phyloP scores from a whole-genome alignment of 768 basidiomycete genomes.

The Kwoniella sp. region DNA sequence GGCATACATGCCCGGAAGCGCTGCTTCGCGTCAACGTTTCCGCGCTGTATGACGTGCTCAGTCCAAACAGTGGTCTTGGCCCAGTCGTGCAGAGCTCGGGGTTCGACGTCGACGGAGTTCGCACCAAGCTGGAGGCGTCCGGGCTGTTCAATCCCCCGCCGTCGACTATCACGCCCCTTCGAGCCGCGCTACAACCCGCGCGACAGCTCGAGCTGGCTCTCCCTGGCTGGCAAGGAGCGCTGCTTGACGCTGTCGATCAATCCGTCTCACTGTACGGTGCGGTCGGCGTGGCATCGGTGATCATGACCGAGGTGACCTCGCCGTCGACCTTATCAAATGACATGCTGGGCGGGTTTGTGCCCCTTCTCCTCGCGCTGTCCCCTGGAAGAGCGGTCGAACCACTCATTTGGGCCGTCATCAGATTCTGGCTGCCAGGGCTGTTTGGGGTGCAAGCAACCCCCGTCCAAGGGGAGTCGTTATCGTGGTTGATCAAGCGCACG shows the following conservation, averaged over 20 bases:
- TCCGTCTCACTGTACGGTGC: background rate
- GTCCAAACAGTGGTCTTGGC: conserved; percentile 22
- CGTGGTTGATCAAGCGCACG: background rate
- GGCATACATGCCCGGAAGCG: conserved; percentile 29
- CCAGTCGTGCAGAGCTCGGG: conserved; percentile 32
- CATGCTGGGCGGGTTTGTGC: background rate
- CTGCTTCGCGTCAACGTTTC: conserved; percentile 24
- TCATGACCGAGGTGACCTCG: background rate
- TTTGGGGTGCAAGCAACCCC: background rate
- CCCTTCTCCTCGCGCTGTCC: conserved; percentile 1
- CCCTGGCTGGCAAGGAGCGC: background rate
- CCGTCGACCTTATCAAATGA: background rate
- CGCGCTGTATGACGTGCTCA: conserved; percentile 22
- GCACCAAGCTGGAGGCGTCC: conserved; percentile 17
- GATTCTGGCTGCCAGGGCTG: background rate
- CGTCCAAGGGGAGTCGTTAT: background rate
- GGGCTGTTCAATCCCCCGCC: background rate
- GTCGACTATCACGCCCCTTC: background rate
- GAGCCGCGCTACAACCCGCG: background rate
- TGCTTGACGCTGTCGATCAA: background rate
- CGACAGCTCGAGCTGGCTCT: conserved; percentile 8
- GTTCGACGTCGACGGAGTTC: conserved; percentile 28
- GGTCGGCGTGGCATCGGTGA: background rate
- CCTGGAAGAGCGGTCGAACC: background rate
- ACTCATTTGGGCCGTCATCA: background rate